Evolutionary conservation across 1,284 basidiomycete genomes (phyloP).

Genomic region (Thecaphora thlaspeos): DNA sequence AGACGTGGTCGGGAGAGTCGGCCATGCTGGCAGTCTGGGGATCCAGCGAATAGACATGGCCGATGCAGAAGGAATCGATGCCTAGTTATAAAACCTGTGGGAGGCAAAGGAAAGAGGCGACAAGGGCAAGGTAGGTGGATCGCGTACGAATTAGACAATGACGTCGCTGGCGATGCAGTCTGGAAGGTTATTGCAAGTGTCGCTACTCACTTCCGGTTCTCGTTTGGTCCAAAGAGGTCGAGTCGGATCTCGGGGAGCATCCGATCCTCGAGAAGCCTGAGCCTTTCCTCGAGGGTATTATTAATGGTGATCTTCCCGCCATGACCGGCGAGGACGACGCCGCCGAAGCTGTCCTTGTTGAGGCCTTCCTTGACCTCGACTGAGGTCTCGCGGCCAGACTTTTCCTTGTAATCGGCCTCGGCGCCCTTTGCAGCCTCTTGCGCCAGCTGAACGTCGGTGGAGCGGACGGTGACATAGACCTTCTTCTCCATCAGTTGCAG

Average conservation of each 20-base stretch:
- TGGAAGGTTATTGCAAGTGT: too few relatives aligned
- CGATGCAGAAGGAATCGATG: too few relatives aligned
- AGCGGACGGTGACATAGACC: constrained; percentile 44
- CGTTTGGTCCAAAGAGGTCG: constrained; percentile 54
- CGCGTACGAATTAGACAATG: too few relatives aligned
- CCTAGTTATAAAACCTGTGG: too few relatives aligned
- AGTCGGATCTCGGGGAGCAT: constrained; percentile 57
- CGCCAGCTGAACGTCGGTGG: constrained; percentile 48
- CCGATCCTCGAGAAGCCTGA: constrained; percentile 50
- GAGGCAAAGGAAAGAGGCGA: too few relatives aligned
- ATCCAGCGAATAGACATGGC: too few relatives aligned
- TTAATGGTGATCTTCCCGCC: constrained; percentile 53
- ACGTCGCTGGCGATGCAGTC: too few relatives aligned
- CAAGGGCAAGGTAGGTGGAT: too few relatives aligned
- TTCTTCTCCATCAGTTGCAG: constrained; percentile 52
- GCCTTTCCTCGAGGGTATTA: constrained; percentile 56
- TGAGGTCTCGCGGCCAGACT: constrained; percentile 71
- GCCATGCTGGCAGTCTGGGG: too few relatives aligned
- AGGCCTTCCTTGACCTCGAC: constrained; percentile 70
- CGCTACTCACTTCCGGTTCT: constrained; percentile 50
- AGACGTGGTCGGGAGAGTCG: too few relatives aligned
- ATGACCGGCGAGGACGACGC: constrained; percentile 43
- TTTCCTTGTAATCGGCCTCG: constrained; percentile 67
- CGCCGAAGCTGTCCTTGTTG: constrained; percentile 64
- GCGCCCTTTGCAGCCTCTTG: constrained; percentile 68